Evolutionary conservation across 2,329 filamentous ascomycete genomes (phyloP).

Genomic region (Grosmannia clavigera): DNA sequence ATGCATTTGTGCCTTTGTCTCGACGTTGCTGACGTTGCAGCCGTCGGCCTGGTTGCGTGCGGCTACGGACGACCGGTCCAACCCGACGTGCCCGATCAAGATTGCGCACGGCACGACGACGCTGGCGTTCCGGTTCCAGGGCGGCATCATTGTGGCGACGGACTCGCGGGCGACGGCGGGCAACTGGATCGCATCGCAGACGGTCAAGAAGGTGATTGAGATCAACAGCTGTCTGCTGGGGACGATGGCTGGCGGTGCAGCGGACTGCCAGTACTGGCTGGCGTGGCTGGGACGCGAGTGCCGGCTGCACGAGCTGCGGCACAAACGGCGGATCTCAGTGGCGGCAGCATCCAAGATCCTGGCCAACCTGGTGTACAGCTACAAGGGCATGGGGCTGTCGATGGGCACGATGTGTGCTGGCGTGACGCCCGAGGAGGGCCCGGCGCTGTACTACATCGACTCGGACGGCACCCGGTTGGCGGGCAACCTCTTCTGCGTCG

Average conservation of each 20-base stretch:
- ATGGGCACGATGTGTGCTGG: constrained; percentile 99
- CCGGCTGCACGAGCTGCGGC: constrained; percentile 94
- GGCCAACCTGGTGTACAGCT: constrained; percentile 93
- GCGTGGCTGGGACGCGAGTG: constrained; percentile 98
- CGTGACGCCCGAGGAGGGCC: constrained; percentile 88
- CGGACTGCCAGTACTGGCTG: constrained; percentile 99
- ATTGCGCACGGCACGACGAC: constrained; percentile 98
- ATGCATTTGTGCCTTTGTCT: too few species aligned
- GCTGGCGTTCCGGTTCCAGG: constrained; percentile 93
- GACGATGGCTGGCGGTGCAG: constrained; percentile 96
- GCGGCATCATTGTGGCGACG: constrained; percentile 95
- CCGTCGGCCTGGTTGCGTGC: constrained; percentile 90
- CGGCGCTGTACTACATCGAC: constrained; percentile 98
- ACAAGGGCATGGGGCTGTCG: constrained; percentile 96
- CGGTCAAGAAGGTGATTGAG: constrained; percentile 99
- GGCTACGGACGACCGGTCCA: constrained; percentile 92
- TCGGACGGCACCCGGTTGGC: constrained; percentile 85
- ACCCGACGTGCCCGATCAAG: constrained; percentile 97
- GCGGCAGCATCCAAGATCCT: constrained; percentile 97
- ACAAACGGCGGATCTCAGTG: constrained; percentile 97
- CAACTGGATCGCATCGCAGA: constrained; percentile 99
- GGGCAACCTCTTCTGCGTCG: constrained; percentile 96
- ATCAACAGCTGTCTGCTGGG: constrained; percentile 90
- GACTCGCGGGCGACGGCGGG: constrained; percentile 95
- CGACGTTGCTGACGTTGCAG: constrained; percentile 28